Conservation (phyloP, 2,329 filamentous ascomycete species). For the Trichoderma koningiopsis region DNA sequence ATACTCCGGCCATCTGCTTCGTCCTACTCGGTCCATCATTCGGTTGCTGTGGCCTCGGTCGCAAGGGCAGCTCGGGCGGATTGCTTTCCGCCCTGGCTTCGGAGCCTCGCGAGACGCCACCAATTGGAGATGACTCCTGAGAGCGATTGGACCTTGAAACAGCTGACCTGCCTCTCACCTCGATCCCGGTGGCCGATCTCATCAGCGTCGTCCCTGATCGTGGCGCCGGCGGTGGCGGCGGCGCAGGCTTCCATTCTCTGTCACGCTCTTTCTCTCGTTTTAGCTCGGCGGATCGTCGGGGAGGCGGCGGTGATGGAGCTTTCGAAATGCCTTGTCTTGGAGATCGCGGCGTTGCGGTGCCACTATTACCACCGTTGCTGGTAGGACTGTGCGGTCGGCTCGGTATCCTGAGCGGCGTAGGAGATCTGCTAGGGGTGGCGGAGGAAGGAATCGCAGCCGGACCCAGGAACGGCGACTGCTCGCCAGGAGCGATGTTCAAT, state of each 20-base stretch:
- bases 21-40: slow-evolving; percentile 31
- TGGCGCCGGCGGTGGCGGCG: slow-evolving; percentile 72
- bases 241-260: slow-evolving; percentile 47
- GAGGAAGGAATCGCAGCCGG: slow-evolving; percentile 48
- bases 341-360: slow-evolving; percentile 41
- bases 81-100: slow-evolving; percentile 49
- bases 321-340: slow-evolving; percentile 51
- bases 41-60: slow-evolving; percentile 50
- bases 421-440: slow-evolving; percentile 44
- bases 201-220: slow-evolving; percentile 67
- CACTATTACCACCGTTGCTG: slow-evolving; percentile 29
- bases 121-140: slow-evolving; percentile 73
- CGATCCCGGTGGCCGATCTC: slow-evolving; percentile 30
- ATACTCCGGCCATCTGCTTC: slow-evolving; percentile 29
- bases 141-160: slow-evolving; percentile 27
- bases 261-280: slow-evolving; percentile 56
- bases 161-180: slow-evolving; percentile 23
- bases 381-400: slow-evolving; percentile 58
- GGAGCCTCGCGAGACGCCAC: slow-evolving; percentile 77
- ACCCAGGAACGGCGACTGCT: slow-evolving; percentile 51
- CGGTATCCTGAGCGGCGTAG: slow-evolving; percentile 56
- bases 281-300: slow-evolving; percentile 62
- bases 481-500: slow-evolving; percentile 40
- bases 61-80: slow-evolving; percentile 52
- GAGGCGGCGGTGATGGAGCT: slow-evolving; percentile 65